Evolutionary conservation across 148 eudicot genomes (phyloP).

Genomic region (Silene latifolia): DNA sequence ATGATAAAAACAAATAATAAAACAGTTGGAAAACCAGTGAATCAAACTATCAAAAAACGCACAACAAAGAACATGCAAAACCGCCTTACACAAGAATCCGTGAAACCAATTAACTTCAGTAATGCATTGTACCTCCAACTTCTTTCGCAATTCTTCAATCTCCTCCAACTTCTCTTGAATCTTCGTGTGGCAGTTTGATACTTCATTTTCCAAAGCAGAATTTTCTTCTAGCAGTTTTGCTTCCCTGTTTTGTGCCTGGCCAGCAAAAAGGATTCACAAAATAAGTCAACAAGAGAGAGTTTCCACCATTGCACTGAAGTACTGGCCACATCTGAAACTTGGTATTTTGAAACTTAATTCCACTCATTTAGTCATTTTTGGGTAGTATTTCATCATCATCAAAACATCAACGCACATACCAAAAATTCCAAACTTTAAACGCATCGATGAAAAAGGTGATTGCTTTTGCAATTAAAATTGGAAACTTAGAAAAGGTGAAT

Average conservation of each 20-base stretch:
- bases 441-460: neutral
- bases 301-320: constrained; percentile 2
- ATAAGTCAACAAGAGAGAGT: constrained; percentile 9
- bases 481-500: neutral
- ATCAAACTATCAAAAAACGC: neutral
- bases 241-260: constrained; percentile 75
- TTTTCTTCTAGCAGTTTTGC: constrained; percentile 71
- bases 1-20: neutral
- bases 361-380: neutral
- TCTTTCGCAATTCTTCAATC: constrained; percentile 48
- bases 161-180: constrained; percentile 80
- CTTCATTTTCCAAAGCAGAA: constrained; percentile 69
- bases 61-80: neutral
- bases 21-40: neutral
- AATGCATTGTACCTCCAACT: constrained; percentile 54
- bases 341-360: too few species aligned
- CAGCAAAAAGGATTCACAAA: constrained; percentile 19
- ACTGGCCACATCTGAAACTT: neutral
- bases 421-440: neutral
- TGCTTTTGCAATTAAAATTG: neutral
- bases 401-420: neutral
- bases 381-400: neutral
- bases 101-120: neutral
- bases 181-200: constrained; percentile 62
- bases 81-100: constrained; percentile 2